Conservation (phyloP, 768 basidiomycete genomes). For the Lactarius hatsudake region DNA sequence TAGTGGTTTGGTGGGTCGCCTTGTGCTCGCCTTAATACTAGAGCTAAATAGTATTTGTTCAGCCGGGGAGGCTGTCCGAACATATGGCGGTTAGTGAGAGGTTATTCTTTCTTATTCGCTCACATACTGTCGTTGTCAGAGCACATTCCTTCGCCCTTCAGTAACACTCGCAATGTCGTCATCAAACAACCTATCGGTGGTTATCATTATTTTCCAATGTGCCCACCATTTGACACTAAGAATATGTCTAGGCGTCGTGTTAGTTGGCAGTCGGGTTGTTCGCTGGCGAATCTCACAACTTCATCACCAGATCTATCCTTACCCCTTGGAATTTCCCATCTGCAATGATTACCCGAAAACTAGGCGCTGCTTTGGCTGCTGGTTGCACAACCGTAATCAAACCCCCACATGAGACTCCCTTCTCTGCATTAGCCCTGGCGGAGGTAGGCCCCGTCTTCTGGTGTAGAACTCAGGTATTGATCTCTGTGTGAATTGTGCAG, state of each 20-base stretch:
- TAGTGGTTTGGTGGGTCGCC: conserved; percentile 76
- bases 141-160: conserved; percentile 73
- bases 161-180: conserved; percentile 74
- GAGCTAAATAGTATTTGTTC: conserved; percentile 22
- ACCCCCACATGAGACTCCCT: conserved; percentile 93
- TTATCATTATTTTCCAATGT: conserved; percentile 33
- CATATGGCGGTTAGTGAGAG: conserved; percentile 69
- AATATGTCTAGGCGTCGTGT: conserved; percentile 45
- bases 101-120: neutral
- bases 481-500: conserved; percentile 38
- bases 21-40: conserved; percentile 7
- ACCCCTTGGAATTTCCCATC: conserved; percentile 96
- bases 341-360: conserved; percentile 91
- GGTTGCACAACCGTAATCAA: conserved; percentile 98
- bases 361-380: conserved; percentile 86
- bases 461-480: neutral
- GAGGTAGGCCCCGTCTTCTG: conserved; percentile 51
- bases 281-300: neutral
- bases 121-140: conserved; percentile 43
- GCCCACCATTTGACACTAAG: conserved; percentile 1
- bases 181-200: conserved; percentile 90
- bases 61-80: conserved; percentile 91
- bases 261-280: conserved; percentile 22
- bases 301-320: conserved; percentile 58
- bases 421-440: conserved; percentile 85